Evolutionary conservation across 768 basidiomycete species (phyloP), one percentile per base, ranked within the genome.

Genomic region (Ephemerocybe angulata): DNA sequence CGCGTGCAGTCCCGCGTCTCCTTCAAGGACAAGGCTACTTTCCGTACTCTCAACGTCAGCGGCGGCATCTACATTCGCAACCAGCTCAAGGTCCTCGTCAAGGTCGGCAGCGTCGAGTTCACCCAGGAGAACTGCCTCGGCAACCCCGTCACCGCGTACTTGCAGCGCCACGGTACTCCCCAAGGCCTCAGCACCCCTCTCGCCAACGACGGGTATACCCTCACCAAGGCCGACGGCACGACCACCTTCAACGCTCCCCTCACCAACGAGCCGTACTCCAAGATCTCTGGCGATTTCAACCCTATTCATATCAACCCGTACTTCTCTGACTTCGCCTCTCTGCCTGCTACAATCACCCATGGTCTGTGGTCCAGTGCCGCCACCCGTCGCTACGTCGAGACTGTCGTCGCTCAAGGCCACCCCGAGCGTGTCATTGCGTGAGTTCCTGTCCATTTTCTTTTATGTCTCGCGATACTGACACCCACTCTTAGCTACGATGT

Each of bases 281-380:
- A 86, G 70, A 82, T 95, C 46, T 99, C 97, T 0, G 95, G 96
- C 42, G 96, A 99, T 72, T 98, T 93, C 79, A 98, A 99, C 70
- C 97, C 97, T 27, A 99, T 99, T 62, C 97, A 99, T 69, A 78
- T 97, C 70, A 98, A 99, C 72, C 96, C 97, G 0, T 98, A 98
- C 79, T 98, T 99, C 76, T 85, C 97, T 22, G 88, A 93, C 67
- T 92, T 88, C 58, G 95, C 96, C 2, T 83, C 86, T 4, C 84
- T 99, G 13, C 95, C 96, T 24, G 88, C 90, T 13, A 99, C 97
- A 10, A 98, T 99, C 65, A 98, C 97, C 3, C 97, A 98, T 65
- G 97, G 97, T 51, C 84, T 98, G 75, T 98, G 93, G 92, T 87
- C 93, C 2, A 93, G 90, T 62, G 97, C 97, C 47, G 94, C 95